Conservation (phyloP, 148 eudicot species). For the Vaccinium vitisidaea region DNA sequence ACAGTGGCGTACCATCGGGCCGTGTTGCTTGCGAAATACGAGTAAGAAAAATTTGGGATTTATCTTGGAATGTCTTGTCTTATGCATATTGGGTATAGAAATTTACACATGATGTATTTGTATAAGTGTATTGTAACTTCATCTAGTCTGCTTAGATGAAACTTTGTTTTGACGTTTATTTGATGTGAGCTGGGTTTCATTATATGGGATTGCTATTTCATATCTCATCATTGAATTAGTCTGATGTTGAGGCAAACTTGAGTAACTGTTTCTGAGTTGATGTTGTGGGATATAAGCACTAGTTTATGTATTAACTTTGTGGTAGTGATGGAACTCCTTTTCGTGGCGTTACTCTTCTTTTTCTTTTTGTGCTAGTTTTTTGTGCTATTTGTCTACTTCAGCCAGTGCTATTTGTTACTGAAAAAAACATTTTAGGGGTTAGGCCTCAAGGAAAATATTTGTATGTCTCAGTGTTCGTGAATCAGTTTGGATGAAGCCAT, state of each 20-base stretch:
- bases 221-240: not conserved
- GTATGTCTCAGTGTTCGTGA: not conserved
- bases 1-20: constrained; percentile 92
- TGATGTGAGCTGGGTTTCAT: not conserved
- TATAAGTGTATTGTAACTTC: not conserved
- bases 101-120: not conserved
- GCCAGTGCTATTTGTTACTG: not conserved
- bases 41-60: constrained; percentile 37
- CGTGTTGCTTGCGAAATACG: constrained; percentile 76
- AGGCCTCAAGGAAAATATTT: not conserved
- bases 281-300: not conserved
- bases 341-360: not conserved
- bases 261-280: not conserved
- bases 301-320: not conserved
- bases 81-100: not conserved
- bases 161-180: not conserved
- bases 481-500: not conserved
- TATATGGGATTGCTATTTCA: not conserved
- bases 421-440: not conserved
- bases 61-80: not conserved
- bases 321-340: not conserved
- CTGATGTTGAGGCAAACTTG: not conserved
- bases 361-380: not conserved
- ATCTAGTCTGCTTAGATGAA: constrained; percentile 4
- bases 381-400: not conserved